Base-by-base conservation (phyloP, 1,284 basidiomycete species). In the Tilletia indica region DNA sequence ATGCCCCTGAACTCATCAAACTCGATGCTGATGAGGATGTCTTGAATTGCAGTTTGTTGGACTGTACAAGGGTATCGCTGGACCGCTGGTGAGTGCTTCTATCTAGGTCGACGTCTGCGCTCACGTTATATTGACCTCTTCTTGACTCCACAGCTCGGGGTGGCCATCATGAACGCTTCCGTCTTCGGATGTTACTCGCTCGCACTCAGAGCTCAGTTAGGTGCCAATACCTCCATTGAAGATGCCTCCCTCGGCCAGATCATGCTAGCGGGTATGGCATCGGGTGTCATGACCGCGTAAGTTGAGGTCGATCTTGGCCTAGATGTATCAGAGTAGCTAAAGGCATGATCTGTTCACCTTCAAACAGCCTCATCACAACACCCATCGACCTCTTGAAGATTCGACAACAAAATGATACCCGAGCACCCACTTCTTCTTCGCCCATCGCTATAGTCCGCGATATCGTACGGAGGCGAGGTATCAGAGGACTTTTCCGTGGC, bases 361-460 rank as follows among this genome's bases (percentile, higher is more conserved):
- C 1, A n/a, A n/a, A 68, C 25, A 74, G 73, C 0, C 67, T 82
- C 12, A 80, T 82, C 71, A 82, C 81, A 0, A 68, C 75, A 12
- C 81, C 81, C 6, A 78, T 82, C 49, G 81, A 82, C 6, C 70
- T 82, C 48, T 66, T 82, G 70, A 82, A 82, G 74, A 82, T 82
- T 49, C 76, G 79, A 6, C 73, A 82, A 70, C 81, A 82, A 73
- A 78, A 80, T 70, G 67, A 75, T 39, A 68, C 39, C 4, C 36
- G 68, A n/a, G 47, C 73, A 14, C n/a, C 49, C 21, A 49, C 63
- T n/a, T 38, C 45, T 45, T n/a, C 25, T 8, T 16, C 12, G 21
- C 21, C 38, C 19, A 45, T 70, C 39, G 39, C 38, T 34, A 38
- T 70, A 5, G 67, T 81, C 25, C 67, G 67, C 3, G 63, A 74